Evolutionary conservation across 2,329 filamentous ascomycete species (phyloP).

Genomic region (Phyllosticta ampelicida): DNA sequence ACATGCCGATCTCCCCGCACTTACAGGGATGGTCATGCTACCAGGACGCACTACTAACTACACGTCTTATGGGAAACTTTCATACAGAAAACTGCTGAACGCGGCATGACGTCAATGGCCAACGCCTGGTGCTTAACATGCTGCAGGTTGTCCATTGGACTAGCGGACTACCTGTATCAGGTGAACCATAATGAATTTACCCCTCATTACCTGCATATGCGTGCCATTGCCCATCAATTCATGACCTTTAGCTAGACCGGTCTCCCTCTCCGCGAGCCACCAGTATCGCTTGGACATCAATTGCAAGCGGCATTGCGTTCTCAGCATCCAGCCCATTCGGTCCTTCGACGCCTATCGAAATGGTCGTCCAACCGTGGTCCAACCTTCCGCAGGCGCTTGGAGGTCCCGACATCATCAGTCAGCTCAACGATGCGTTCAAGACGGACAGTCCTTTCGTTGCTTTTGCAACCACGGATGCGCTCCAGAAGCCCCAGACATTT

Average conservation of each 20-base stretch:
- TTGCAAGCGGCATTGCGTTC: not conserved
- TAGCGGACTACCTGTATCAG: not conserved
- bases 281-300: not conserved
- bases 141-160: not conserved
- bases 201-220: not conserved
- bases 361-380: constrained; percentile 16
- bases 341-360: not conserved
- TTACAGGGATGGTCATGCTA: not conserved
- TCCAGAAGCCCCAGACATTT: constrained; percentile 23
- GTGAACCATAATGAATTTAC: not conserved
- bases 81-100: not conserved
- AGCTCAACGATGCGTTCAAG: constrained; percentile 22
- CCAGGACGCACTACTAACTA: not conserved
- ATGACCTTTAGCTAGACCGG: not conserved
- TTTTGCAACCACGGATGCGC: constrained; percentile 25
- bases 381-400: constrained; percentile 24
- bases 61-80: not conserved
- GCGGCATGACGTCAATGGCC: not conserved
- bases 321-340: not conserved
- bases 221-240: not conserved
- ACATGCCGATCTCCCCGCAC: not conserved
- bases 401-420: constrained; percentile 18
- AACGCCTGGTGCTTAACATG: not conserved
- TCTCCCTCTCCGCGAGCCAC: not conserved
- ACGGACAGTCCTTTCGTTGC: constrained; percentile 26